Conservation (phyloP, 768 basidiomycete species). For the Lentinula aciculospora region DNA sequence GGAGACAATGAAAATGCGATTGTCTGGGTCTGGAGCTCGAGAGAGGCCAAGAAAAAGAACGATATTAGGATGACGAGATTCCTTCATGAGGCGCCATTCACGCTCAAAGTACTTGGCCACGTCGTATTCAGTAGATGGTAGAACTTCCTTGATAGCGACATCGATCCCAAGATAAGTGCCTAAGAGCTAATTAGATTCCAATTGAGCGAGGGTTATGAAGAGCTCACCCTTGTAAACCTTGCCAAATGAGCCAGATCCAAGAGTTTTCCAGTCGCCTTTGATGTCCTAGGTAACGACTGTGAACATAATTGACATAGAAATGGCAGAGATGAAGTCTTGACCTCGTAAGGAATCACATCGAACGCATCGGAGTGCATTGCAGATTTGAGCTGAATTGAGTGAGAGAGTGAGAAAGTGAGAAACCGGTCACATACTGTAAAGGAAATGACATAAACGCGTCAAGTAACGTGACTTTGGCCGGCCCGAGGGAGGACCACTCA, state of each 20-base stretch:
- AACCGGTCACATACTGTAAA: too few relatives aligned
- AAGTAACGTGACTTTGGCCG: too few relatives aligned
- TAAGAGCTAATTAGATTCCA: constrained; percentile 19
- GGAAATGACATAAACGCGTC: too few relatives aligned
- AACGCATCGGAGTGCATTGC: constrained; percentile 60
- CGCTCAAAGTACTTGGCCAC: constrained; percentile 97
- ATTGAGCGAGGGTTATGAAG: constrained; percentile 1
- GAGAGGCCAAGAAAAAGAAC: constrained; percentile 91
- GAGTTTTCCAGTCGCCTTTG: constrained; percentile 81
- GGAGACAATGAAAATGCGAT: constrained; percentile 90
- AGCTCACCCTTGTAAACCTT: constrained; percentile 78
- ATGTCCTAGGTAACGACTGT: constrained; percentile 54
- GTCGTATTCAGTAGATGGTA: constrained; percentile 88
- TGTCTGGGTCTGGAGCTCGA: constrained; percentile 68
- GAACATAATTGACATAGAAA: neutral
- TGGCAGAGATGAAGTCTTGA: constrained; percentile 22
- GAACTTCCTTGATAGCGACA: constrained; percentile 94
- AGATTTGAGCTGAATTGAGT: neutral
- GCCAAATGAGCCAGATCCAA: constrained; percentile 91
- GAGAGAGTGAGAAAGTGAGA: neutral
- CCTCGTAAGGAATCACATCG: constrained; percentile 85
- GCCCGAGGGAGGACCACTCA: too few relatives aligned
- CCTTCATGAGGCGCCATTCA: constrained; percentile 98
- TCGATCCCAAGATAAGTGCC: constrained; percentile 92
- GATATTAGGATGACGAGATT: constrained; percentile 88